Evolutionary conservation across 805 yeast genomes (phyloP), one percentile per base, ranked within the genome.

Genomic region (Candida wancherniae): DNA sequence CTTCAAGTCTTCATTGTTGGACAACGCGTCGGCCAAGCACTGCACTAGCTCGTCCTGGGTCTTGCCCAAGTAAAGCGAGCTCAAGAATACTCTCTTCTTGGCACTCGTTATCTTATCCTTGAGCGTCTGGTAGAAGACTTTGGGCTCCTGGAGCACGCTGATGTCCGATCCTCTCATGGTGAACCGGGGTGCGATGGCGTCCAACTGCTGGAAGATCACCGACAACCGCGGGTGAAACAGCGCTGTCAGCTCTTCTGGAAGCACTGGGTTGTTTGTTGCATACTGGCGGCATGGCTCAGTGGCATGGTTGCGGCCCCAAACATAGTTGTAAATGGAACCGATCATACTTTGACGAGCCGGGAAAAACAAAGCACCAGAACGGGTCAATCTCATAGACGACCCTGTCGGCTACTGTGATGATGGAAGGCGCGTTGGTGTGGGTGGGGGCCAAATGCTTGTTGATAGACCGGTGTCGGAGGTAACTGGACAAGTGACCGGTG

Each of bases 21-120:
- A 45, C 43, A 92, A 55, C 0, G 95, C 88, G 5, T 61, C 54
- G 9, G 71, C 69, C 4, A 92, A 42, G 39, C 80, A 72, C 6
- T 69, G 66, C 9, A 88, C 65, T 15, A 92, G 69, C 37, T 90
- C 97, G 28, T 71, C 60, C 54, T 92, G 95, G 2, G 76, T 55
- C 45, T 80, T 83, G 2, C 98, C 98, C 27, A 92, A 67, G 52
- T 92, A 92, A 23, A 92, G 63, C 2, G 95, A 80, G 4, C 95
- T 81, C 21, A 92, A 67, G 48, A 87, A 92, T 7, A 92, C 69
- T 24, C 94, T 67, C 5, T 57, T 39, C 32, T 81, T 57, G 1
- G 97, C 90, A 1, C 48, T 29, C 3, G 56, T 40, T 12, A 90
- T 88, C 45, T 81, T 83, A 3, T 46, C 26, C 47, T 77, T 84